Evolutionary conservation across 148 eudicot species (phyloP), one percentile per base, ranked within the genome.

Genomic region (Camellia lanceoleosa): DNA sequence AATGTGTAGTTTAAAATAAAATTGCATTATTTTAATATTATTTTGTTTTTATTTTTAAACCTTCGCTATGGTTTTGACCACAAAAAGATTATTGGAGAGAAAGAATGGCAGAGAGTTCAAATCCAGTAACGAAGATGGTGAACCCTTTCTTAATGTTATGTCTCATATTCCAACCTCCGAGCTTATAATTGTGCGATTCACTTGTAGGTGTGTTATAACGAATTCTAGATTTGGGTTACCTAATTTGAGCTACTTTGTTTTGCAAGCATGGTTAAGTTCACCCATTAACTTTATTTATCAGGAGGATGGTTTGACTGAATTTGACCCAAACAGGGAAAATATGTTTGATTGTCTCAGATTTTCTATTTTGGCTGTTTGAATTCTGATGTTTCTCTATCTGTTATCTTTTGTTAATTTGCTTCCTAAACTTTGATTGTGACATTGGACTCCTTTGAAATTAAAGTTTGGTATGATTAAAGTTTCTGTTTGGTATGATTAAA

Each of bases 391-490:
- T 51, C 56, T 47, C 63, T 58, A 41, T 51, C 23, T 74, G 65
- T 5, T 5, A 38, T 56, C 23, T 55, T 55, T 18, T 55, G 41
- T 55, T 72, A 15, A 38, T 74, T 55, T 41, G 76, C 19, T 73
- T 56, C 62, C 49, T 41, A 30, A 13, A 71, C 18, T 3, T 30
- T 15, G 51, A 71, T 30, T 4, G 20, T 49, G 38, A 49, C 41
- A 10, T 3, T 71, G 77, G 72, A 68, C n/a, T 14, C 20, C n/a
- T 68, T 68, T 68, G 52, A n/a, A 74, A 74, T 74, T 41, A 41
- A 59, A 9, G 41, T 19, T 74, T 42, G 49, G 38, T 30, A 30
- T 30, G 38, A 30, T 30, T 30, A 30, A 30, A 30, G 38, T 30
- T 30, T 30, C 38, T 30, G 38, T 30, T 30, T 46, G 63, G 63